Conservation (phyloP, 768 basidiomycete species). For the Termitomyces sp. region DNA sequence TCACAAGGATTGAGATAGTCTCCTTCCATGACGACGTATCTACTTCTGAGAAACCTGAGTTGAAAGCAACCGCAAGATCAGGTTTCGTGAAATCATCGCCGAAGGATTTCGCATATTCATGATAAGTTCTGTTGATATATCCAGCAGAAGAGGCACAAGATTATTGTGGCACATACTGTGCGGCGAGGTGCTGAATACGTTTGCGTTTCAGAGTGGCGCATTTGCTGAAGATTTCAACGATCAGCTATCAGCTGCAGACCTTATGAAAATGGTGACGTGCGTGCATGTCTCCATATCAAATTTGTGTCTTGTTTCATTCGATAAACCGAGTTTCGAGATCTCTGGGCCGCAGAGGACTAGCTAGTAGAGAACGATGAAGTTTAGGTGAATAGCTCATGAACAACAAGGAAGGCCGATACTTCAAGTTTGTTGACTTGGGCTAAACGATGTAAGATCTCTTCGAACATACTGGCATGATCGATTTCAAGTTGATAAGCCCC, state of each 20-base stretch:
- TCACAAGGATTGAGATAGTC: background rate
- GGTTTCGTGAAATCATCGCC: background rate
- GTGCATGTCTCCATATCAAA: constrained; percentile 27
- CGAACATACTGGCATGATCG: constrained; percentile 19
- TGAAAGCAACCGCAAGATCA: background rate
- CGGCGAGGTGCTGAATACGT: background rate
- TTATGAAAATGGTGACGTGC: constrained; percentile 16
- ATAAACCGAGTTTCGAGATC: background rate
- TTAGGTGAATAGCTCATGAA: background rate
- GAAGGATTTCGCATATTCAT: background rate
- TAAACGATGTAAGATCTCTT: constrained; percentile 32
- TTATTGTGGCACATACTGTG: background rate
- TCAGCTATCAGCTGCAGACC: background rate
- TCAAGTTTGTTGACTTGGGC: constrained; percentile 25
- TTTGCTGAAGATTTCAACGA: background rate
- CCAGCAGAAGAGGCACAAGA: background rate
- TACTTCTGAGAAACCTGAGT: background rate
- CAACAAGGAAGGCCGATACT: constrained; percentile 10
- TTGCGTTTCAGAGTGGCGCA: background rate
- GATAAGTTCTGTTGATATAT: background rate
- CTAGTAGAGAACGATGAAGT: background rate
- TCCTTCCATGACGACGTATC: background rate
- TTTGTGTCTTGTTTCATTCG: background rate
- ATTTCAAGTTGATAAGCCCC: constrained; percentile 24
- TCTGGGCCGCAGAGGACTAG: constrained; percentile 11